Conservation (phyloP, 805 yeast species). For the Metschnikowia arizonensis region DNA sequence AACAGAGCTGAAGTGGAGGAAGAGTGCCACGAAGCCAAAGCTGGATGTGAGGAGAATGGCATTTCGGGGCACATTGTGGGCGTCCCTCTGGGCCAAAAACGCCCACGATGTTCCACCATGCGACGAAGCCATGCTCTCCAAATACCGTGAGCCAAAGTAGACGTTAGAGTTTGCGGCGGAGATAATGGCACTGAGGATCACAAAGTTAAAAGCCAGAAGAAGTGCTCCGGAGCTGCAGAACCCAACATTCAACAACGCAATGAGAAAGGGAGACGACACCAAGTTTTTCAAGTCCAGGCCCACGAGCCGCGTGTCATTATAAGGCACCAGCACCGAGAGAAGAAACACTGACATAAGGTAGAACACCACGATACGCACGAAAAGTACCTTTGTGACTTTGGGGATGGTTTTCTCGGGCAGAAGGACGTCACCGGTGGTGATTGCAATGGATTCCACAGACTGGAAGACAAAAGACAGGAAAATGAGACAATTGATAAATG, state of each 20-base stretch:
- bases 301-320: conserved; percentile 10
- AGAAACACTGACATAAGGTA: conserved; percentile 16
- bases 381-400: conserved; percentile 12
- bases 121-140: conserved; percentile 17
- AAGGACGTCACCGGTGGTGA: conserved; percentile 17
- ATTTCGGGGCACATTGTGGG: conserved; percentile 16
- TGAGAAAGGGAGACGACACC: conserved; percentile 24
- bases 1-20: conserved; percentile 18
- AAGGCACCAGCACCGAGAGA: conserved; percentile 16
- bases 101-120: conserved; percentile 4
- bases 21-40: conserved; percentile 21
- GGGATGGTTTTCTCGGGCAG: conserved; percentile 15
- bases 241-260: conserved; percentile 20
- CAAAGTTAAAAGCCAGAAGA: conserved; percentile 19
- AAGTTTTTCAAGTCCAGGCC: conserved; percentile 11
- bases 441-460: conserved; percentile 19
- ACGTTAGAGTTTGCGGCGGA: conserved; percentile 30
- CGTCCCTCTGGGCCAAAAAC: conserved; percentile 10
- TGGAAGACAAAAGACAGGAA: conserved; percentile 20
- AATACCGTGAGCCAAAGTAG: conserved; percentile 25
- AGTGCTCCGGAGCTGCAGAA: conserved; percentile 10
- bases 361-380: conserved; percentile 17
- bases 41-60: conserved; percentile 21
- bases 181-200: conserved; percentile 21
- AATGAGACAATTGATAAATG: conserved; percentile 12